phyloP scores from a whole-genome alignment of 2,329 filamentous ascomycete genomes.

The Acrodontium crateriforme region DNA sequence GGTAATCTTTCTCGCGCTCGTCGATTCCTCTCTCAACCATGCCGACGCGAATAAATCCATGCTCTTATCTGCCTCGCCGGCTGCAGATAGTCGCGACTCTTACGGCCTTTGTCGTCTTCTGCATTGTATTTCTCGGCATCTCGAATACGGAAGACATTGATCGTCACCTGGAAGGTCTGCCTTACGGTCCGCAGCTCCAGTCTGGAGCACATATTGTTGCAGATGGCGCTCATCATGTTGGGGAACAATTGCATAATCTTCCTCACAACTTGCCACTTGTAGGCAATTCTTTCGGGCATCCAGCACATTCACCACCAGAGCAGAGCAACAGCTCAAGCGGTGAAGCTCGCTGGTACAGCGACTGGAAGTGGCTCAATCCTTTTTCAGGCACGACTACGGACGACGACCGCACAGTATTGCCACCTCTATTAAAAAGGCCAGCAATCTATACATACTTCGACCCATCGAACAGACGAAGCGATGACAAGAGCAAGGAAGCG shows the following conservation, averaged over 20 bases:
- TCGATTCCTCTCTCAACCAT: conserved; percentile 6
- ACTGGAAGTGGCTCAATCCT: conserved; percentile 82
- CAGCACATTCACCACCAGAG: conserved; percentile 57
- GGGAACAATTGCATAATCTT: conserved; percentile 19
- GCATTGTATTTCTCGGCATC: conserved; percentile 22
- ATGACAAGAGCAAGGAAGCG: conserved; percentile 51
- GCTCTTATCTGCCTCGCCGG: conserved; percentile 29
- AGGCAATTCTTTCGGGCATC: conserved; percentile 52
- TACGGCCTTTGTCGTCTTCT: conserved; percentile 25
- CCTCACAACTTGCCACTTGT: conserved; percentile 19
- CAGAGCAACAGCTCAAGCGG: conserved; percentile 68
- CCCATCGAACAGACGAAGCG: conserved; percentile 43
- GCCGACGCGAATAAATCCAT: conserved; percentile 18
- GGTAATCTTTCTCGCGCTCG: too few relatives aligned
- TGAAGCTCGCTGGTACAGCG: conserved; percentile 70
- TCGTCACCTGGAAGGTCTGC: conserved; percentile 18
- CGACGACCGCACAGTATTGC: conserved; percentile 70
- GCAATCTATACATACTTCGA: conserved; percentile 90
- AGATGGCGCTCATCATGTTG: conserved; percentile 25
- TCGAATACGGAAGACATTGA: conserved; percentile 16
- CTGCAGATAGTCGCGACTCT: conserved; percentile 32
- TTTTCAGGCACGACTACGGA: conserved; percentile 71
- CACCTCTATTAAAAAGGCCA: conserved; percentile 55
- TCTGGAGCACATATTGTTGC: conserved; percentile 25
- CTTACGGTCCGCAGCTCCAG: conserved; percentile 24